Conservation (phyloP, 805 yeast genomes). For the Limtongia smithiae region DNA sequence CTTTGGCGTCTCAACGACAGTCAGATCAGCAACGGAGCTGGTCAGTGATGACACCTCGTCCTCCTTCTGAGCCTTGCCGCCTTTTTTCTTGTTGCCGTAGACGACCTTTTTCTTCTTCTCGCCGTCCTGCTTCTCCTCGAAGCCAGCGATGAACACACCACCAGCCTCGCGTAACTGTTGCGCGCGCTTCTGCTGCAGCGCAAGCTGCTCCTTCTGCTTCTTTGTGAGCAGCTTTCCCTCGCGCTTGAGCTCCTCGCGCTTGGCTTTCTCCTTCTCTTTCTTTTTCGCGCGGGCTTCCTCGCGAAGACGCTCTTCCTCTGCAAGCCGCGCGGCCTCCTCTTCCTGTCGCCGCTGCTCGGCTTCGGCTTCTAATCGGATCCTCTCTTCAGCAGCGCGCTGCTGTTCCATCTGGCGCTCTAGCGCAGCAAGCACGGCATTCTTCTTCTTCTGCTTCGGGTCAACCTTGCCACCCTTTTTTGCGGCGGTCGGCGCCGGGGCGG, state of each 20-base stretch:
- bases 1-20: constrained; percentile 17
- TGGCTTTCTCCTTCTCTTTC: constrained; percentile 82
- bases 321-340: constrained; percentile 50
- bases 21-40: constrained; percentile 34
- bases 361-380: constrained; percentile 66
- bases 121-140: constrained; percentile 39
- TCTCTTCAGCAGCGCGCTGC: constrained; percentile 84
- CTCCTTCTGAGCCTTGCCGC: constrained; percentile 38
- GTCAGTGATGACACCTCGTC: constrained; percentile 33
- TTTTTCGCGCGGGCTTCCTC: constrained; percentile 49
- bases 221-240: constrained; percentile 93
- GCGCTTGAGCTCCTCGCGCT: constrained; percentile 87
- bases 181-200: constrained; percentile 80
- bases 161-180: constrained; percentile 75
- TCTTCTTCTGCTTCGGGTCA: constrained; percentile 66
- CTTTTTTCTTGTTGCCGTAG: constrained; percentile 62
- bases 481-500: constrained; percentile 32
- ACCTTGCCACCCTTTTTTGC: constrained; percentile 29
- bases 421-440: constrained; percentile 88
- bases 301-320: constrained; percentile 38
- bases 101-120: constrained; percentile 58
- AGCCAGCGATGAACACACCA: constrained; percentile 72
- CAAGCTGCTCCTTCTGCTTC: constrained; percentile 92
- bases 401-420: constrained; percentile 84
- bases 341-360: constrained; percentile 52